phyloP scores from a whole-genome alignment of 805 yeast genomes.

The Wickerhamomyces strasburgensis region DNA sequence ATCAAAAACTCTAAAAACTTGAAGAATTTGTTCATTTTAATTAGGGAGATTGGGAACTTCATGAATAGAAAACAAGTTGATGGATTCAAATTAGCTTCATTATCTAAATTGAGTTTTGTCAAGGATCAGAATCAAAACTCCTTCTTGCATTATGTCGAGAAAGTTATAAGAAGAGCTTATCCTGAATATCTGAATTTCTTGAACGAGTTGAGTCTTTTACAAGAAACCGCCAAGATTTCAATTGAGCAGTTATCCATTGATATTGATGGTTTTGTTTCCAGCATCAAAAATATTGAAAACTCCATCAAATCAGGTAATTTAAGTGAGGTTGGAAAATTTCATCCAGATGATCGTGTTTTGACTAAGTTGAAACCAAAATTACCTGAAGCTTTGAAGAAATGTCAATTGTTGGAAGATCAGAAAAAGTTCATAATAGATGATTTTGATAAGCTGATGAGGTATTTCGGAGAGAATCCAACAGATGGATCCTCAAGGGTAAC shows the following conservation, averaged over 20 bases:
- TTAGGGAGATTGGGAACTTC: slow-evolving; percentile 88
- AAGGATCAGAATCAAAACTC: slow-evolving; percentile 86
- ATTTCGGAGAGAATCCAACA: slow-evolving; percentile 83
- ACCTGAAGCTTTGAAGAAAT: slow-evolving; percentile 71
- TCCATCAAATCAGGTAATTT: slow-evolving; percentile 80
- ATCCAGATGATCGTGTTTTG: slow-evolving; percentile 76
- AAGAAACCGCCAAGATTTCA: slow-evolving; percentile 63
- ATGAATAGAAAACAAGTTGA: slow-evolving; percentile 96
- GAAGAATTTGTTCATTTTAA: slow-evolving; percentile 72
- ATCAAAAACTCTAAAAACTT: slow-evolving; percentile 64
- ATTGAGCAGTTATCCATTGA: slow-evolving; percentile 78
- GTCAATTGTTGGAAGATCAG: slow-evolving; percentile 59
- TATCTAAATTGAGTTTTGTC: slow-evolving; percentile 83
- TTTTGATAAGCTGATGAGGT: slow-evolving; percentile 67
- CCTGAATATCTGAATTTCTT: slow-evolving; percentile 73
- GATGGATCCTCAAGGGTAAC: slow-evolving; percentile 63
- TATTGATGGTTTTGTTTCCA: slow-evolving; percentile 56
- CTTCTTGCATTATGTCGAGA: slow-evolving; percentile 89
- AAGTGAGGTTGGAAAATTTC: slow-evolving; percentile 72
- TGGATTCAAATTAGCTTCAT: slow-evolving; percentile 87
- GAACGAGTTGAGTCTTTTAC: slow-evolving; percentile 53
- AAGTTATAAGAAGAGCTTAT: slow-evolving; percentile 74
- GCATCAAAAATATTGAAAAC: slow-evolving; percentile 62
- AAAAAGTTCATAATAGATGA: slow-evolving; percentile 57
- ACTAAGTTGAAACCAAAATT: slow-evolving; percentile 57